These are phyloP conservation scores for Hortiboletus campestris DNA, from an alignment of 768 basidiomycete species.

Conservation along the genomic window DNA sequence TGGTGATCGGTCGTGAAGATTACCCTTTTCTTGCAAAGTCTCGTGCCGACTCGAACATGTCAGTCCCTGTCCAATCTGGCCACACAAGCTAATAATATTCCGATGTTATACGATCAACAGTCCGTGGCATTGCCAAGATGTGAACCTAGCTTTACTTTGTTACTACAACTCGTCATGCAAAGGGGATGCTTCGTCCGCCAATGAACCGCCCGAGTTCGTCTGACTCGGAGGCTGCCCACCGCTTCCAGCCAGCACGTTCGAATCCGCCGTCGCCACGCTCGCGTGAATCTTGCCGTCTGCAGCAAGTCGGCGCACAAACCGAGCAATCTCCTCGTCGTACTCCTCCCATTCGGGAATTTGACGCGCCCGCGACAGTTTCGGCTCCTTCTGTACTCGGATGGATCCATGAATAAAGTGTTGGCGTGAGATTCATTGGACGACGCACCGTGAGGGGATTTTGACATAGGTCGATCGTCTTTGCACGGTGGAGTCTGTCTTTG, in stretches of 20 bases:
- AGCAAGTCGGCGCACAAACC: conserved; percentile 71
- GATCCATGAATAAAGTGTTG: neutral
- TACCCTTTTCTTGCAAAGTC: no score
- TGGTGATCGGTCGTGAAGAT: no score
- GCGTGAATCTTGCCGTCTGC: conserved; percentile 68
- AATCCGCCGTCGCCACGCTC: conserved; percentile 64
- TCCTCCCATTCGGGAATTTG: conserved; percentile 98
- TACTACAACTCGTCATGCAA: conserved; percentile 23
- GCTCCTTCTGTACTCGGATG: conserved; percentile 74
- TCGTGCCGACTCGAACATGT: no score
- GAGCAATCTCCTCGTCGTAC: conserved; percentile 89
- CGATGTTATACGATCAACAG: no score
- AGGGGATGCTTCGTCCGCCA: neutral
- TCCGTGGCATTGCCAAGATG: no score
- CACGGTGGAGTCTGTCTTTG: conserved; percentile 74
- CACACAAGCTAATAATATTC: no score
- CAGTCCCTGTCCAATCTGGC: no score
- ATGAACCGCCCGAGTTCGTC: neutral
- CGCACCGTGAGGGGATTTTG: conserved; percentile 92
- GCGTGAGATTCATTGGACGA: neutral
- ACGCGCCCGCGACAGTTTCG: conserved; percentile 88
- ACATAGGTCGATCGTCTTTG: conserved; percentile 94
- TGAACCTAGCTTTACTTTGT: no score
- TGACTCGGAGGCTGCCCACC: conserved; percentile 30
- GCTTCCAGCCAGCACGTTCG: conserved; percentile 60